Evolutionary conservation across 78 protist genomes (phyloP).

Genomic region (Dictyostelium brefeldianum): DNA sequence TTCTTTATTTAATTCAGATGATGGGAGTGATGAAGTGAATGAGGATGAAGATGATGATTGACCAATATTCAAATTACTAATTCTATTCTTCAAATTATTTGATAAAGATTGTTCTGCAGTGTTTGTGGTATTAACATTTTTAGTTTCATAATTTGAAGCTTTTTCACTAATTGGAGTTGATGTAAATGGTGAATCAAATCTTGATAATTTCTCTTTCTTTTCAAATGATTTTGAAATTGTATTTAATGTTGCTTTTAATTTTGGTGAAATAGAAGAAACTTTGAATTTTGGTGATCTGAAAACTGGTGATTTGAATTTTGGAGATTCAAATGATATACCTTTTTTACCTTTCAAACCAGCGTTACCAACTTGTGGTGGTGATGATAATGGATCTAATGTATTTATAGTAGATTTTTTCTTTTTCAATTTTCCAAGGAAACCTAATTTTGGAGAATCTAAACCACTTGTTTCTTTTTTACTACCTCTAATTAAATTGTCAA

Average conservation of each 20-base stretch:
- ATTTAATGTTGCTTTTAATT: slow-evolving; percentile 9
- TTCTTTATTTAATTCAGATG: slow-evolving; percentile 6
- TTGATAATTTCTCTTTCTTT: background rate
- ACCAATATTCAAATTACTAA: too few relatives aligned
- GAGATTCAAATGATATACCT: background rate
- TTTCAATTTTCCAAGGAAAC: slow-evolving; percentile 18
- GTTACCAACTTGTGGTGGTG: background rate
- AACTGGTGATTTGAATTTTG: background rate
- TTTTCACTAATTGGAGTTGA: background rate
- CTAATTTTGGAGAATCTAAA: background rate
- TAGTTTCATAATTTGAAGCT: slow-evolving; percentile 5
- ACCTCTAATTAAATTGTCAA: background rate
- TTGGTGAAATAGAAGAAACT: slow-evolving; percentile 28
- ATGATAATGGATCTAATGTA: background rate
- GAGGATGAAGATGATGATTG: background rate
- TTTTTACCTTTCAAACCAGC: background rate
- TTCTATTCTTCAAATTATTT: too few relatives aligned
- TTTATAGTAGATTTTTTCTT: background rate
- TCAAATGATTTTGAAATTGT: slow-evolving; percentile 1
- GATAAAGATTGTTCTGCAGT: background rate
- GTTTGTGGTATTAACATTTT: background rate
- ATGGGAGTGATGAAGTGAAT: background rate
- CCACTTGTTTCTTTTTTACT: background rate
- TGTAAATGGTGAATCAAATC: background rate
- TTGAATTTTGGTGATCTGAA: slow-evolving; percentile 9